Evolutionary conservation across 805 yeast genomes (phyloP).

Genomic region (Komagataella pastoris): DNA sequence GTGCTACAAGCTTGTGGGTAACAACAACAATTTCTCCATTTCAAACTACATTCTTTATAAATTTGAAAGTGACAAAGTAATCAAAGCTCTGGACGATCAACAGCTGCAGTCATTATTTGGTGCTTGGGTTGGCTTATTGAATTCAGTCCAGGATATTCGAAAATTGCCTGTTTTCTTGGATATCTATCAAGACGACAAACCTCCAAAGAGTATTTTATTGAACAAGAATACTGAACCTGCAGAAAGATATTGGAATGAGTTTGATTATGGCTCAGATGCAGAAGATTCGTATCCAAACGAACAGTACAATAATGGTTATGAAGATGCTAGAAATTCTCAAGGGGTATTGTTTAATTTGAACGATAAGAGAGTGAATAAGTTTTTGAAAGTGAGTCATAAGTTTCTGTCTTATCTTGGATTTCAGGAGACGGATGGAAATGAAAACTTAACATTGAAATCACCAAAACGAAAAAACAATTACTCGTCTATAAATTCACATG

Average conservation of each 20-base stretch:
- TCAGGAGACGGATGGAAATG: neutral
- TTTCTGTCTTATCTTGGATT: neutral
- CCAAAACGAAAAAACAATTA: neutral
- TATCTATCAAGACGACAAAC: neutral
- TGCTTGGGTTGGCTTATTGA: constrained; percentile 8
- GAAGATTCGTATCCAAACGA: neutral
- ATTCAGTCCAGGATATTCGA: constrained; percentile 22
- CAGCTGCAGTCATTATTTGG: constrained; percentile 15
- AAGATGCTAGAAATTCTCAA: neutral
- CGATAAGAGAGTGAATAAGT: neutral
- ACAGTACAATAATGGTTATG: neutral
- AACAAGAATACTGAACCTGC: constrained; percentile 8
- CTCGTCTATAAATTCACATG: neutral
- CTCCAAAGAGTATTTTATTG: constrained; percentile 14
- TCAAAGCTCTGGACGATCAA: neutral
- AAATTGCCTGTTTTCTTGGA: constrained; percentile 21
- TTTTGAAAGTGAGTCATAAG: neutral
- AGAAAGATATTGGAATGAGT: constrained; percentile 51
- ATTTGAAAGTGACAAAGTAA: neutral
- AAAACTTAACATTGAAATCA: neutral
- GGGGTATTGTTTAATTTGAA: neutral
- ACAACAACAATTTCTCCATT: neutral
- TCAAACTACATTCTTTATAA: neutral
- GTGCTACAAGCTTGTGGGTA: neutral
- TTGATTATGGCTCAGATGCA: constrained; percentile 46